Evolutionary conservation across 495 filamentous ascomycete genomes (phyloP).

Genomic region (Podospora sp.): DNA sequence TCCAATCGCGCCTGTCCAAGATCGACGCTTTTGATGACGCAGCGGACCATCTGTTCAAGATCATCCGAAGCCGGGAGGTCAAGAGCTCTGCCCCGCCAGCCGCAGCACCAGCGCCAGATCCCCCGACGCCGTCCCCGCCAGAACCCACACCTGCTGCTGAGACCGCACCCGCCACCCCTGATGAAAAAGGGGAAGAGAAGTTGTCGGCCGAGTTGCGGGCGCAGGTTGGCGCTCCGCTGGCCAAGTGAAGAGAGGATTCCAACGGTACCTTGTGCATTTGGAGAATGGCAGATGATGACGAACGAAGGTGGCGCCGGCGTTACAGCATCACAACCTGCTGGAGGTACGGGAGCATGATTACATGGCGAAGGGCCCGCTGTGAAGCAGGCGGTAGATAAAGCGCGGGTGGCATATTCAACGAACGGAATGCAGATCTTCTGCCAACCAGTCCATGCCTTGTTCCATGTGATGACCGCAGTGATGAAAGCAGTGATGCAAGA

Average conservation of each 20-base stretch:
- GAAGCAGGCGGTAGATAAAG: not conserved
- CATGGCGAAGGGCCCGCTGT: not conserved
- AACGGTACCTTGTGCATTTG: not conserved
- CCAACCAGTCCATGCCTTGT: too few species aligned
- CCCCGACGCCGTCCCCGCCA: constrained; percentile 13
- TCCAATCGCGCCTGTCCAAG: constrained; percentile 71
- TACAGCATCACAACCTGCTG: not conserved
- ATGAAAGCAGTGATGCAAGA: not conserved
- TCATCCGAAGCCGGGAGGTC: constrained; percentile 66
- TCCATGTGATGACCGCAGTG: too few species aligned
- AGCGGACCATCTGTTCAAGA: constrained; percentile 64
- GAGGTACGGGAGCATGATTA: not conserved
- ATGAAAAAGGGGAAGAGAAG: not conserved
- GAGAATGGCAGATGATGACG: not conserved
- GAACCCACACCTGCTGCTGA: not conserved
- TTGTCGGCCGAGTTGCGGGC: not conserved
- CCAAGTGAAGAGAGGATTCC: not conserved
- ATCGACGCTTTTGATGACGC: constrained; percentile 79
- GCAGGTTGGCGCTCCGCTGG: not conserved
- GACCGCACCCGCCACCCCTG: not conserved
- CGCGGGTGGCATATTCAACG: not conserved
- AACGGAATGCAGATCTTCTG: not conserved
- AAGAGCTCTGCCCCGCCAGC: constrained; percentile 24
- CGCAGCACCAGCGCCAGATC: constrained; percentile 17
- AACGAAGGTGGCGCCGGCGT: not conserved